Percentiles rank a stretch among this genome's conserved stretches.
These are phyloP conservation scores for Fusarium sulawesiense DNA, from an alignment of 2,329 filamentous ascomycete genomes.

Conservation along the genomic window DNA sequence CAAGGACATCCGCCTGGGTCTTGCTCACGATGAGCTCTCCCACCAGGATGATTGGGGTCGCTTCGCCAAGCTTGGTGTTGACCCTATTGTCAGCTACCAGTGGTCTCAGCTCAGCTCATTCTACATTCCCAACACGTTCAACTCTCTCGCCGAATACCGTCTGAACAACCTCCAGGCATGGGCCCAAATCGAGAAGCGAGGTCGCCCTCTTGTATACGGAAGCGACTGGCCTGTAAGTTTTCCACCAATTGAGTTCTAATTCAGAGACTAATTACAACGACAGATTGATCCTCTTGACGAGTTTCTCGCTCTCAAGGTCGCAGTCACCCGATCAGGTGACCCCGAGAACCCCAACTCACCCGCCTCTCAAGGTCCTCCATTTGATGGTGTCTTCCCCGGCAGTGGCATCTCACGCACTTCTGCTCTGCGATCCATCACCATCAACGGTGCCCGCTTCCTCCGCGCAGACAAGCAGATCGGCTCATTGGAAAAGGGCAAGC, in stretches of 20 bases:
- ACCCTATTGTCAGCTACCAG: conserved; percentile 44
- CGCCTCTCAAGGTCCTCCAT: conserved; percentile 37
- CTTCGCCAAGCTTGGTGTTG: conserved; percentile 42
- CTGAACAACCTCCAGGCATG: conserved; percentile 46
- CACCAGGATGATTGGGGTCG: conserved; percentile 41
- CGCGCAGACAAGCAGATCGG: conserved; percentile 43
- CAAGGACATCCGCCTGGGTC: conserved; percentile 39
- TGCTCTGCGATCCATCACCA: conserved; percentile 40
- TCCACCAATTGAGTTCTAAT: not conserved
- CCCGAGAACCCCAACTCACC: conserved; percentile 44
- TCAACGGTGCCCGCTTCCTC: conserved; percentile 41
- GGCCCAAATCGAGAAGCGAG: conserved; percentile 31
- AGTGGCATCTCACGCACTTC: conserved; percentile 38
- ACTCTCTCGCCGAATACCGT: conserved; percentile 38
- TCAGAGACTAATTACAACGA: not conserved
- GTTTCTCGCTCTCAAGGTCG: conserved; percentile 45
- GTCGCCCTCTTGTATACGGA: conserved; percentile 39
- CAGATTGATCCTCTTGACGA: conserved; percentile 47
- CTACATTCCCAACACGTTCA: conserved; percentile 42
- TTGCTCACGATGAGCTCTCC: conserved; percentile 45
- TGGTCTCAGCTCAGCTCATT: conserved; percentile 46
- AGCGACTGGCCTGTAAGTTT: conserved; percentile 46
- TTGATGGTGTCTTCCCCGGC: conserved; percentile 38
- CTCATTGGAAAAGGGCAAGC: conserved; percentile 44
- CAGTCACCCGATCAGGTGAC: conserved; percentile 44